These are phyloP conservation scores for Salvia miltiorrhiza DNA, from an alignment of 257 asterid species.

Conservation along the genomic window DNA sequence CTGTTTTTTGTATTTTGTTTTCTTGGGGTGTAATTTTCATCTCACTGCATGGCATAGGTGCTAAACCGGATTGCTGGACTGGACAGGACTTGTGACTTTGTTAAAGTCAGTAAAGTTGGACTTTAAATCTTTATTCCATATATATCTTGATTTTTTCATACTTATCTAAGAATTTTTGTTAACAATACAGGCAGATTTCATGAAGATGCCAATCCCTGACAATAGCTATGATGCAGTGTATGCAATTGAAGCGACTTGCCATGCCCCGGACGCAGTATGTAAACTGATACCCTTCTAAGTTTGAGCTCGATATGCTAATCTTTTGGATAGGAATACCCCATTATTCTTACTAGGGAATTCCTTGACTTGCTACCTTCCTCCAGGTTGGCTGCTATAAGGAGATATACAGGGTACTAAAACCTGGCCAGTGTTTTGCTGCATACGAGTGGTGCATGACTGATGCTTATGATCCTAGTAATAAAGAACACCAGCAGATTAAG, in stretches of 20 bases:
- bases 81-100: conserved; percentile 73
- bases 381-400: conserved; percentile 97
- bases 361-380: conserved; percentile 8
- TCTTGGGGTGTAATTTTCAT: not conserved
- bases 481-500: conserved; percentile 87
- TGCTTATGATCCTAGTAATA: conserved; percentile 62
- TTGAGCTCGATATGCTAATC: not conserved
- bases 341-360: not conserved
- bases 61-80: conserved; percentile 74
- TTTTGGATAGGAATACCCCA: not conserved
- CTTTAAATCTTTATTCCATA: not conserved
- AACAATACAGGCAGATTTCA: conserved; percentile 84
- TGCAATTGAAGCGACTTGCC: conserved; percentile 99
- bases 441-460: conserved; percentile 99
- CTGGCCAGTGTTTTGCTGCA: conserved; percentile 97
- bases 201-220: conserved; percentile 95
- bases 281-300: not conserved
- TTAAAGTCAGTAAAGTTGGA: conserved; percentile 54
- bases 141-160: not conserved
- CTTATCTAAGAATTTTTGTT: conserved; percentile 19
- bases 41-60: conserved; percentile 37
- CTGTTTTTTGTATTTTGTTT: not conserved
- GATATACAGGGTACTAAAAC: conserved; percentile 83
- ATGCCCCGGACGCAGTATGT: conserved; percentile 93
- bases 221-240: conserved; percentile 85